phyloP scores from a whole-genome alignment of 768 basidiomycete genomes.

The Tubosaeta brunneosetosa region DNA sequence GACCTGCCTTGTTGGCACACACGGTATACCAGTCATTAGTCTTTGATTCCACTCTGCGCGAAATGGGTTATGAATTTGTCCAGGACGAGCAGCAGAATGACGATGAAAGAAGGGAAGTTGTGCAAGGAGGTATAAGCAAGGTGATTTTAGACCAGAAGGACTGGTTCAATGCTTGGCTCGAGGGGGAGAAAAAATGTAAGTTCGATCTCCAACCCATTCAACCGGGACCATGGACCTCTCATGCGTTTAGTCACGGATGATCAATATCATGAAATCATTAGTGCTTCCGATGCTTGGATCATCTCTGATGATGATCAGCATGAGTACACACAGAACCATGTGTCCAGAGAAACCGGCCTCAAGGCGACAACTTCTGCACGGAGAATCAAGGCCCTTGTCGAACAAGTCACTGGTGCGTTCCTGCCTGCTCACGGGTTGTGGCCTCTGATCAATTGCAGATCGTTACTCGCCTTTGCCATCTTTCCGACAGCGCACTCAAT shows the following conservation, averaged over 20 bases:
- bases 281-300: slow-evolving; percentile 79
- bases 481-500: slow-evolving; percentile 71
- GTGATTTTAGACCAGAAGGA: slow-evolving; percentile 76
- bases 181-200: slow-evolving; percentile 86
- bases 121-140: slow-evolving; percentile 77
- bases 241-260: slow-evolving; percentile 67
- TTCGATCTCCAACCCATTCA: slow-evolving; percentile 2
- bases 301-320: slow-evolving; percentile 63
- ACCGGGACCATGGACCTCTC: neutral
- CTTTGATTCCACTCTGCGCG: slow-evolving; percentile 76
- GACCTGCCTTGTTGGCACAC: slow-evolving; percentile 87
- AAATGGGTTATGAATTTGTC: slow-evolving; percentile 64
- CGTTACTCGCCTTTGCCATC: slow-evolving; percentile 87
- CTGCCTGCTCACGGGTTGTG: neutral
- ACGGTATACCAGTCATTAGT: slow-evolving; percentile 89
- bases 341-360: slow-evolving; percentile 34
- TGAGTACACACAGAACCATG: slow-evolving; percentile 32
- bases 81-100: slow-evolving; percentile 17
- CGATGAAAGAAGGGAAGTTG: slow-evolving; percentile 20
- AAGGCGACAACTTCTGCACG: slow-evolving; percentile 82
- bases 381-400: slow-evolving; percentile 76
- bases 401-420: slow-evolving; percentile 81
- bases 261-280: slow-evolving; percentile 83
- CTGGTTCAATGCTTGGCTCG: slow-evolving; percentile 91
- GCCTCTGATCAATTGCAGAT: slow-evolving; percentile 42